Evolutionary conservation across 2,329 filamentous ascomycete species (phyloP), one percentile per base, ranked within the genome.

Genomic region (Exophiala xenobiotica): DNA sequence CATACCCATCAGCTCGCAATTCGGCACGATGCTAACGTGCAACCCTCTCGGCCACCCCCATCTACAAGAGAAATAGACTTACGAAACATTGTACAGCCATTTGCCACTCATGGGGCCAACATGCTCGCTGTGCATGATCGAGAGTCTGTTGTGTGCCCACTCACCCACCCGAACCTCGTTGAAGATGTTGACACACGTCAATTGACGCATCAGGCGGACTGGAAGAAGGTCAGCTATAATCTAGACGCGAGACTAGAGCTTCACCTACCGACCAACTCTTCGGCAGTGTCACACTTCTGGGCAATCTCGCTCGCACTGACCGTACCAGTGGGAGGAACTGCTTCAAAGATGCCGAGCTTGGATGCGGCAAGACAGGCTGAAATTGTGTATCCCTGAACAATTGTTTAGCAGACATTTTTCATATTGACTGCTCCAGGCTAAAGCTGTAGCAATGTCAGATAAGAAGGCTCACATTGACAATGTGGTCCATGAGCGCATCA

Each of bases 111-210:
- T 35, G 4, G 33, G 31, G 9, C 45, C 45, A n/a, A 29, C 35
- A 43, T 48, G 50, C n/a, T 46, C 40, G 31, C 44, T 53, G 50
- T 48, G 44, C 20, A 47, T 40, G 9, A 66, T 49, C 8, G 65
- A 66, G 37, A 59, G 61, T 1, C 49, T 47, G 3, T 63, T 67
- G 42, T 68, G 66, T 4, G 59, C 53, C 46, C 64, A 68, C 22
- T 52, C 55, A 41, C 65, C 57, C n/a, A 61, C 60, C 2, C 54
- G 58, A 22, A 60, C 52, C 46, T 65, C 58, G 7, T 61, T 53
- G 29, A 65, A 59, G 22, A 68, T 49, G 38, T 33, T 65, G 48
- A 64, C 64, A 3, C 61, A 61, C n/a, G 61, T 64, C 24, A 66
- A 50, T 29, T 65, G 57, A 29, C 64, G 54, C 62, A 67, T 49